Evolutionary conservation across 83 land plant genomes (phyloP).

Genomic region (Larix sibirica): DNA sequence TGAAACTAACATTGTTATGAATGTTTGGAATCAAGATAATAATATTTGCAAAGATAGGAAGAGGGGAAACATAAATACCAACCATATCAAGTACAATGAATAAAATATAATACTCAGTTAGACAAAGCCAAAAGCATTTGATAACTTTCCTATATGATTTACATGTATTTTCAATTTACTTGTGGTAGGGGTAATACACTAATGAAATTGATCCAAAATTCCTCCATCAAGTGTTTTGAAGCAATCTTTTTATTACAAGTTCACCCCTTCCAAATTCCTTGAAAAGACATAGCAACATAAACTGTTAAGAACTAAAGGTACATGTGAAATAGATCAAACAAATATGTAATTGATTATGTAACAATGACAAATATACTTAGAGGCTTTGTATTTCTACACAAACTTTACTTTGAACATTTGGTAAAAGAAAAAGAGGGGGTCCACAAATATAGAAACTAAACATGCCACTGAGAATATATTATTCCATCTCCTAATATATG

Average conservation of each 20-base stretch:
- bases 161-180: constrained; percentile 27
- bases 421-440: constrained; percentile 86
- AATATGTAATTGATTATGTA: constrained; percentile 67
- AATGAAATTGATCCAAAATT: constrained; percentile 72
- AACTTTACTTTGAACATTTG: constrained; percentile 24
- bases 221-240: constrained; percentile 46
- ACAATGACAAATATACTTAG: constrained; percentile 54
- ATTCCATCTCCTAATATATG: constrained; percentile 61
- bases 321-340: constrained; percentile 68
- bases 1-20: not conserved
- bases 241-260: constrained; percentile 90
- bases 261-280: constrained; percentile 90
- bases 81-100: not conserved
- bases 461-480: constrained; percentile 67
- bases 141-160: not conserved
- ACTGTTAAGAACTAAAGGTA: constrained; percentile 76
- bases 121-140: not conserved
- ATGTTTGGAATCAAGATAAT: not conserved
- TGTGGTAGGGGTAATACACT: constrained; percentile 75
- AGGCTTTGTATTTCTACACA: constrained; percentile 49
- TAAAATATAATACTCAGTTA: not conserved
- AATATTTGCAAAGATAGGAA: no score
- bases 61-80: no score
- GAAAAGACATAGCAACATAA: constrained; percentile 78
- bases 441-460: constrained; percentile 65